A percentile compares a stretch with the other conserved stretches of the same genome.
Conservation (phyloP, 768 basidiomycete genomes). For the Clitopilus passeckerianus region DNA sequence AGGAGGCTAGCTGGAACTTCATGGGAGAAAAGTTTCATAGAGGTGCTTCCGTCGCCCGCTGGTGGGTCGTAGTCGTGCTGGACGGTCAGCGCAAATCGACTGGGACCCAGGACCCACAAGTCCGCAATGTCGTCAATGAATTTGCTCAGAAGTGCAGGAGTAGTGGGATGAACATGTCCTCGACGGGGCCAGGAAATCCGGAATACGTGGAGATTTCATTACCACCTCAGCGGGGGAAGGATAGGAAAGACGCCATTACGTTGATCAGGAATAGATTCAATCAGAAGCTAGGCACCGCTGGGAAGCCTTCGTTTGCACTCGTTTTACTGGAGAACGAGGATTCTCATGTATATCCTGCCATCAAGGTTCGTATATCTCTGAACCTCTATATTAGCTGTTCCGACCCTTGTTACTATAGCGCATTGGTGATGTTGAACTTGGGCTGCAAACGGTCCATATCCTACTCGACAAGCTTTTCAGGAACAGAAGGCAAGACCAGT, state of each 20-base stretch:
- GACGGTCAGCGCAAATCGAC: slow-evolving; percentile 32
- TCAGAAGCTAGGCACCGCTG: slow-evolving; percentile 15
- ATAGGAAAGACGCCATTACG: slow-evolving; percentile 29
- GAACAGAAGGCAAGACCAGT: slow-evolving; percentile 66
- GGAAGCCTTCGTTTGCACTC: slow-evolving; percentile 58
- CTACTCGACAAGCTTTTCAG: slow-evolving; percentile 54
- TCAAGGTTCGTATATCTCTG: slow-evolving; percentile 43
- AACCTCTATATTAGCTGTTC: not conserved
- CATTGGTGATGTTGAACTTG: slow-evolving; percentile 68
- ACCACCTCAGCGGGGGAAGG: slow-evolving; percentile 20
- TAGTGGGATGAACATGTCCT: slow-evolving; percentile 55
- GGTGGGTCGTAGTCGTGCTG: slow-evolving; percentile 64
- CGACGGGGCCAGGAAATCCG: slow-evolving; percentile 17
- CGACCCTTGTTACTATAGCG: slow-evolving; percentile 24
- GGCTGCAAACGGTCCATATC: slow-evolving; percentile 72
- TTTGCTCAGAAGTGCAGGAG: slow-evolving; percentile 51
- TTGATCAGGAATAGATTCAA: slow-evolving; percentile 36
- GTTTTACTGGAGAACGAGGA: slow-evolving; percentile 66
- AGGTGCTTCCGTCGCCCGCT: slow-evolving; percentile 45
- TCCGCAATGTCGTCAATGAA: slow-evolving; percentile 37
- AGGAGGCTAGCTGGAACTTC: slow-evolving; percentile 75
- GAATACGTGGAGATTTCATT: slow-evolving; percentile 28
- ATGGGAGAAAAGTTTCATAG: slow-evolving; percentile 62
- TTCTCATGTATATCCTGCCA: slow-evolving; percentile 74
- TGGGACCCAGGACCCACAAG: slow-evolving; percentile 38